A percentile compares a stretch with the other conserved stretches of the same genome.
phyloP scores from a whole-genome alignment of 805 yeast species.

The Wickerhamomyces ciferrii region DNA sequence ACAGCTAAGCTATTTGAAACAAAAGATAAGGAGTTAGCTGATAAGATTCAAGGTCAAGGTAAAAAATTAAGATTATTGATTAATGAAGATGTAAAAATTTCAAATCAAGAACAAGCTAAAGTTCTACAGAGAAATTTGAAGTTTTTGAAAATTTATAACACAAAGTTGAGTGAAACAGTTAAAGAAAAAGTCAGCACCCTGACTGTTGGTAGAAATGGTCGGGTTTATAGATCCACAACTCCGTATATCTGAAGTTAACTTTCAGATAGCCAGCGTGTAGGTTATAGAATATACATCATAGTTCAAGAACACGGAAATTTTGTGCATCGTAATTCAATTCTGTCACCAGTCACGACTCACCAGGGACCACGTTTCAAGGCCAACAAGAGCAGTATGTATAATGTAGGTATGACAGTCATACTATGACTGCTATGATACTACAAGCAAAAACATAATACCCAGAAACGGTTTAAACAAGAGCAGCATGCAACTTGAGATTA shows the following conservation, averaged over 20 bases:
- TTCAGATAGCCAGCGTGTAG: background rate
- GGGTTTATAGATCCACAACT: slow-evolving; percentile 22
- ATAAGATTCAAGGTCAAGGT: slow-evolving; percentile 30
- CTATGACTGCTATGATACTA: too few relatives aligned
- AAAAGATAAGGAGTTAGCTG: slow-evolving; percentile 20
- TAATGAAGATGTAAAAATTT: slow-evolving; percentile 6
- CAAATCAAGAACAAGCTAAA: background rate
- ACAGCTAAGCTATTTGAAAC: slow-evolving; percentile 19
- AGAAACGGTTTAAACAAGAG: too few relatives aligned
- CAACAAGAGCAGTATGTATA: too few relatives aligned
- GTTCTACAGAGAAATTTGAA: slow-evolving; percentile 10
- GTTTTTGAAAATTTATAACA: slow-evolving; percentile 13
- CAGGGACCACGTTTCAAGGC: too few relatives aligned
- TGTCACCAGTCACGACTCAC: too few relatives aligned
- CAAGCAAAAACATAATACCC: too few relatives aligned
- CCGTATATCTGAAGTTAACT: slow-evolving; percentile 11
- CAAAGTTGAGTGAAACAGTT: slow-evolving; percentile 9
- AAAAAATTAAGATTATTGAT: slow-evolving; percentile 18
- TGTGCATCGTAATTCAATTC: too few relatives aligned
- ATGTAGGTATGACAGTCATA: too few relatives aligned
- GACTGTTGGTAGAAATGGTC: slow-evolving; percentile 21
- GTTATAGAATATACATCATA: too few relatives aligned
- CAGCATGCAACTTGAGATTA: too few relatives aligned
- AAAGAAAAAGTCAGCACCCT: slow-evolving; percentile 17
- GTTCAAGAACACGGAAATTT: too few relatives aligned